Evolutionary conservation across 129 eudicot genomes (phyloP), one percentile per base, ranked within the genome.

Genomic region (Ambrosia artemisiifolia): DNA sequence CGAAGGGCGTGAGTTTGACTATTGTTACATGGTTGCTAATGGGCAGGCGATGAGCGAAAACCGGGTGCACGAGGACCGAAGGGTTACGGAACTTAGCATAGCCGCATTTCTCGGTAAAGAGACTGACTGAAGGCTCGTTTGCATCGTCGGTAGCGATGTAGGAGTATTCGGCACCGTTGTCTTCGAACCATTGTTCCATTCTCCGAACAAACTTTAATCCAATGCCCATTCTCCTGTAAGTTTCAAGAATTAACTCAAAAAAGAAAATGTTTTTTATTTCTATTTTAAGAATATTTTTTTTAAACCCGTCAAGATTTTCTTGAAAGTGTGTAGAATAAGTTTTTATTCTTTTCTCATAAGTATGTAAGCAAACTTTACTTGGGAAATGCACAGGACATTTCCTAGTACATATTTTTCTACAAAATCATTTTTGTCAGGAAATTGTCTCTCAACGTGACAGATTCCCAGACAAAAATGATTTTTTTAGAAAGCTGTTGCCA

Each of bases 81-180:
- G 99, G 99, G 7, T 86, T 90, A 2, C 99, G 97, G 82, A 94
- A 94, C 65, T 90, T 94, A 35, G 96, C 81, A 73, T 94, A 94
- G 8, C 94, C 94, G 51, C 93, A 88, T 84, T 90, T 94, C 18
- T 75, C 70, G 4, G 96, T 94, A 79, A 94, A 94, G 64, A 94
- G 94, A 4, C 78, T 71, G 5, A 94, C 85, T 12, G 99, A 94
- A 0, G 99, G 81, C 2, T 82, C 69, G 84, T 94, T 94, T 63
- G 83, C 97, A 30, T 71, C 88, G 75, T 94, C 97, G 0, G 99
- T 94, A 0, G 99, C 99, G 42, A 94, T 87, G 83, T 94, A 94
- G 3, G 97, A 84, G 71, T 94, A 94, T 40, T 94, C 97, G 12
- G 96, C 97, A 3, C 97, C 99, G 59, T 88, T 94, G 49, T 81